Evolutionary conservation across 2,329 filamentous ascomycete species (phyloP), one percentile per base, ranked within the genome.

Genomic region (Nannizziopsis arthrosporioides): DNA sequence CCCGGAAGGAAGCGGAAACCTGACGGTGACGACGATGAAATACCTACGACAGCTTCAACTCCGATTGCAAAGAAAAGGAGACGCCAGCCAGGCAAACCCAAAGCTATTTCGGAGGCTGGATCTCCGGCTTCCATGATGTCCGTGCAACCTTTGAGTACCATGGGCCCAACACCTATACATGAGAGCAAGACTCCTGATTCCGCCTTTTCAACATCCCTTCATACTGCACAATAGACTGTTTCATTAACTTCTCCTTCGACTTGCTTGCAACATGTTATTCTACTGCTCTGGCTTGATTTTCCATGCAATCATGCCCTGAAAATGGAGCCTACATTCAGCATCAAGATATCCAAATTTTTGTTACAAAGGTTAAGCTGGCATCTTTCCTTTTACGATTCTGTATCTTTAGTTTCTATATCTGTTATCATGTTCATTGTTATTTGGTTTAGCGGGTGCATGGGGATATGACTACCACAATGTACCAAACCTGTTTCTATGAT

Each of bases 1-100:
- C 14, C 44, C 12, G 51, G 44, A 36, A 50, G 44, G 19, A 52
- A 52, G 37, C 42, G 51, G 31, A 51, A 44, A 31, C 22, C 42
- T 8, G 48, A 48, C 12, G 30, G 36, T 12, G 49, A 45, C 27
- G 18, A 27, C 34, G 35, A 31, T 2, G 19, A 32, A 36, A 19
- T 9, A 9, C 40, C 9, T 15, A 41, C 42, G 8, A 14, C 36
- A 36, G 18, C 14, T 1, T 45, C 37, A 35, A 34, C 34, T 12
- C 40, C 46, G 14, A 17, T 31, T 10, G 14, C 40, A 10, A 52
- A 50, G 42, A 50, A 35, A 37, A 17, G 18, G 5, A 52, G 19
- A 43, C 51, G 51, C 6, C 18, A 32, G 27, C 48, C 30, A 2
- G 40, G 35, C 7, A 50, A 50, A 32, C n/a, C 10, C 5, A 45